These are phyloP conservation scores for Bolboschoenus planiculmis DNA, from an alignment of 176 grass and related monocot species.

Conservation along the genomic window DNA sequence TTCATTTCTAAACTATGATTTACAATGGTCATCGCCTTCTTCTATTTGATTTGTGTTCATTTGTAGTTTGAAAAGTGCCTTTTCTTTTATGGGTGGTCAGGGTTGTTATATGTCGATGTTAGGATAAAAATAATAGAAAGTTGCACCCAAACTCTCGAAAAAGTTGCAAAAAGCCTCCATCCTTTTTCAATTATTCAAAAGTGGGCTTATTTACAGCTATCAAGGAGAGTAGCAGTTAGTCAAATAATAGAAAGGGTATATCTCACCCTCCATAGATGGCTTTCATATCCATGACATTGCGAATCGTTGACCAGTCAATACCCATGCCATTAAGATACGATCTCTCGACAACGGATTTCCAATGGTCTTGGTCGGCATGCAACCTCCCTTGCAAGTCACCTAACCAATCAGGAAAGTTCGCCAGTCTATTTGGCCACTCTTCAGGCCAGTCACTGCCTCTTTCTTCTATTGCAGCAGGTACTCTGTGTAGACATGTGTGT, in stretches of 20 bases:
- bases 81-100: background rate
- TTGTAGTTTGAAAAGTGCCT: background rate
- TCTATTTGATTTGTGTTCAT: background rate
- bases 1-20: background rate
- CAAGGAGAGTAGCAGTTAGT: background rate
- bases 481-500: constrained; percentile 76
- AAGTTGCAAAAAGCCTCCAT: background rate
- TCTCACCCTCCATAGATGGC: constrained; percentile 79
- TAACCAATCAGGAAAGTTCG: constrained; percentile 75
- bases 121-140: background rate
- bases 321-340: constrained; percentile 87
- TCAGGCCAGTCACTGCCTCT: constrained; percentile 88
- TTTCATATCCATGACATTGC: constrained; percentile 91
- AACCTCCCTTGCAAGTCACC: constrained; percentile 53
- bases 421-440: constrained; percentile 91
- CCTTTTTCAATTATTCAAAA: background rate
- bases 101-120: background rate
- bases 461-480: constrained; percentile 78
- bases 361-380: constrained; percentile 55
- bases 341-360: constrained; percentile 79
- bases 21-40: background rate
- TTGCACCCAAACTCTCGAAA: background rate
- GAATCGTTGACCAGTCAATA: constrained; percentile 81
- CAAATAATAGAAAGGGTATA: constrained; percentile 6
- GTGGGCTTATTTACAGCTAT: background rate